phyloP scores from a whole-genome alignment of 1,284 basidiomycete species.

The Ceratobasidium sp. region DNA sequence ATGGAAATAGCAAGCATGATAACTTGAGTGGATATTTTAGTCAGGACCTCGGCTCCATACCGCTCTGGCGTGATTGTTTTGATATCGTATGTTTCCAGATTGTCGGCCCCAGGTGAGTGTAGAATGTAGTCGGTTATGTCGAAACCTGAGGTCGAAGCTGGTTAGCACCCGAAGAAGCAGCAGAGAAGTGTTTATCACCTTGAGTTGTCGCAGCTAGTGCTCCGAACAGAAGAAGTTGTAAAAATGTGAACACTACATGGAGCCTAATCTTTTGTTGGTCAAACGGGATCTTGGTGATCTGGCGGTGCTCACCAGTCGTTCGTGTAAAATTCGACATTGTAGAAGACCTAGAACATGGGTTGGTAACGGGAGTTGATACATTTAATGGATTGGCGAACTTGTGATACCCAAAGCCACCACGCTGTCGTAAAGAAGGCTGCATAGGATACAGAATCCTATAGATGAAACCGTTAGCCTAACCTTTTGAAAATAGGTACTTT shows the following conservation, averaged over 20 bases:
- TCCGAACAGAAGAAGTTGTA: conserved; percentile 14
- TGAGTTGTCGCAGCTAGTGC: conserved; percentile 16
- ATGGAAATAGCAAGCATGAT: conserved; percentile 12
- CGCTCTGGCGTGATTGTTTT: background rate
- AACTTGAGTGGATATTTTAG: conserved; percentile 13
- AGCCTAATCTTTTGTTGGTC: conserved; percentile 2
- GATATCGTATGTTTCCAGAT: background rate
- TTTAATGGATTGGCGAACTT: background rate
- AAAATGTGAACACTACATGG: background rate
- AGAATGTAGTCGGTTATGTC: conserved; percentile 30
- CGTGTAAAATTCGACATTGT: conserved; percentile 27
- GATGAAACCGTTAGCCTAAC: background rate
- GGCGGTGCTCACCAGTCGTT: conserved; percentile 14
- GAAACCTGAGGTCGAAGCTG: background rate
- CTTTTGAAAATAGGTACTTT: background rate
- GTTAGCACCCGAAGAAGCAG: background rate
- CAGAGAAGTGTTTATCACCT: background rate
- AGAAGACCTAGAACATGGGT: background rate
- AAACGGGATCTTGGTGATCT: too few species aligned
- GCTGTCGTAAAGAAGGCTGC: conserved; percentile 12
- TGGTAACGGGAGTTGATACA: background rate
- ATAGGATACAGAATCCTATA: conserved; percentile 23
- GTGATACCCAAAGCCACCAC: conserved; percentile 36
- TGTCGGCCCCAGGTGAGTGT: conserved; percentile 16
- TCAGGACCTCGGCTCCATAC: conserved; percentile 9